These are phyloP conservation scores for Cyamopsis tetragonoloba DNA, from an alignment of 306 rosid species.

Conservation along the genomic window DNA sequence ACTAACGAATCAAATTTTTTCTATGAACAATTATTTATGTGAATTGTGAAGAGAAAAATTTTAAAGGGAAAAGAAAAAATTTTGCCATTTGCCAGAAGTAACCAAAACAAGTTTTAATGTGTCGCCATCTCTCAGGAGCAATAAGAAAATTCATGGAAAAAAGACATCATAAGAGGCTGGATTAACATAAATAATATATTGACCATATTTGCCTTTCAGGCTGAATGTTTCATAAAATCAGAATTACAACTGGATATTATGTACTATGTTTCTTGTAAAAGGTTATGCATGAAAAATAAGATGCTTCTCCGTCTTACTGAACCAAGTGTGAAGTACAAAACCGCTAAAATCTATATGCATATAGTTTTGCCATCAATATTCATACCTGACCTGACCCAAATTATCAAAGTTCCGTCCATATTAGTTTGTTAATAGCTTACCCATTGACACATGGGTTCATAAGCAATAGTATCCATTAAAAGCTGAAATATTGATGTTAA, in stretches of 20 bases:
- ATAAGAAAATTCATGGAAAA: neutral
- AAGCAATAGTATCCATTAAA: conserved; percentile 19
- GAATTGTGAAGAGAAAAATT: no score
- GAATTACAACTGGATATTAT: neutral
- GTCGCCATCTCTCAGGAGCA: neutral
- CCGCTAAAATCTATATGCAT: neutral
- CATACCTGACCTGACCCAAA: conserved; percentile 31
- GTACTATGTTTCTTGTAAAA: neutral
- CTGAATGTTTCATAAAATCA: neutral
- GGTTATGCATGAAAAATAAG: neutral
- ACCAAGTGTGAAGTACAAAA: neutral
- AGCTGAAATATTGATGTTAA: conserved; percentile 4
- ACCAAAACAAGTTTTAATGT: neutral
- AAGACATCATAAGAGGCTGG: neutral
- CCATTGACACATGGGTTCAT: conserved; percentile 27
- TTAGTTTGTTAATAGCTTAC: conserved; percentile 32
- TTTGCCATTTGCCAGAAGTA: neutral
- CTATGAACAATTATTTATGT: neutral
- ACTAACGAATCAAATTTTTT: neutral
- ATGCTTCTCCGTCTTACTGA: neutral
- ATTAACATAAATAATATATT: neutral
- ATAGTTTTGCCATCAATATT: conserved; percentile 16
- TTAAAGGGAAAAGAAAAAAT: neutral
- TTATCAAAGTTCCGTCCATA: conserved; percentile 5
- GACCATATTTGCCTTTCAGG: neutral